Percentiles rank a stretch among this genome's conserved stretches.
Conservation (phyloP, 192 early-diverging fungal species). For the Coemansia sp. region DNA sequence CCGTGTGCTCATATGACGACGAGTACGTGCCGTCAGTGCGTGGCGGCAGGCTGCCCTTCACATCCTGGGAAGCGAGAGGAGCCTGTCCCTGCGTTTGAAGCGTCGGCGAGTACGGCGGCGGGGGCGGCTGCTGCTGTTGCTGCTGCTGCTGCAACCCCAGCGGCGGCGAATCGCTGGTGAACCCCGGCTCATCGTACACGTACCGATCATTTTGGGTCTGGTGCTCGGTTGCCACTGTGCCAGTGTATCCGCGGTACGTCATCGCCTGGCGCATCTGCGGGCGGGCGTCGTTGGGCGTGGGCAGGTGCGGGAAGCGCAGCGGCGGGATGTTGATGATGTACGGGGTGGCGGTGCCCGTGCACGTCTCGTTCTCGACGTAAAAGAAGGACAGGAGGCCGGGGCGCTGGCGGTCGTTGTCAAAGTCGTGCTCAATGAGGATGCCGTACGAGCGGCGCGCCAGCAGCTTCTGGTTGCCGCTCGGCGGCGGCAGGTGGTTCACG, state of each 20-base stretch:
- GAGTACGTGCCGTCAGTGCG: conserved; percentile 49
- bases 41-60: conserved; percentile 11
- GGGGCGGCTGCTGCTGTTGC: neutral
- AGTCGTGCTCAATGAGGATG: conserved; percentile 46
- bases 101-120: conserved; percentile 37
- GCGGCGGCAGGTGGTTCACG: conserved; percentile 53
- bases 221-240: neutral
- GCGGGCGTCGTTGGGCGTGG: neutral
- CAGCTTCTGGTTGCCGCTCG: conserved; percentile 53
- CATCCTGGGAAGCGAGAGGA: too few relatives aligned
- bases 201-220: conserved; percentile 36
- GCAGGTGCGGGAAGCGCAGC: conserved; percentile 40
- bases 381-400: conserved; percentile 48
- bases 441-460: conserved; percentile 60
- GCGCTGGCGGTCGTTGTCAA: conserved; percentile 43
- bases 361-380: conserved; percentile 50
- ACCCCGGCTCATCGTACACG: conserved; percentile 39
- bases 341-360: conserved; percentile 37
- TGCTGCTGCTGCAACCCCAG: neutral
- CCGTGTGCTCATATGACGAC: conserved; percentile 51
- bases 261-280: conserved; percentile 8
- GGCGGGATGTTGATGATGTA: conserved; percentile 50
- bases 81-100: conserved; percentile 1
- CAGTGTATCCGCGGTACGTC: conserved; percentile 32
- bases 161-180: neutral